Conservation (phyloP, 495 filamentous ascomycete species). For the Aspergillus wentii region DNA sequence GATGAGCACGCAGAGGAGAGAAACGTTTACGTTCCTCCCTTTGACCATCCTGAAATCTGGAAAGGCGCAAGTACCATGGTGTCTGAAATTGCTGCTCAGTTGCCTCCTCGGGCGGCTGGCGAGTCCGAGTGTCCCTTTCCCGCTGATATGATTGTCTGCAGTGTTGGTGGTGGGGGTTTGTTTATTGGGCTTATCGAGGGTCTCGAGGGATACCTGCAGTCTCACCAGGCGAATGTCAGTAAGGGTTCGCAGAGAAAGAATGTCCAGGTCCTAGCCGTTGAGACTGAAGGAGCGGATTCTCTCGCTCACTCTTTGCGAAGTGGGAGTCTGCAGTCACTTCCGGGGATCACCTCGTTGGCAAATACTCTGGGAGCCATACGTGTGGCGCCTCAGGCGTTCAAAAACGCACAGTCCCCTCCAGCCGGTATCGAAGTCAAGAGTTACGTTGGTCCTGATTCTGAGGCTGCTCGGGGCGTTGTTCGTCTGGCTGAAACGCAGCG, state of each 20-base stretch:
- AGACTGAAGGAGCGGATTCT: constrained; percentile 73
- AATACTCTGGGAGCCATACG: constrained; percentile 66
- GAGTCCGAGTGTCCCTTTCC: constrained; percentile 14
- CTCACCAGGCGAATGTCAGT: background rate
- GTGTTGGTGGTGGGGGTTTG: constrained; percentile 83
- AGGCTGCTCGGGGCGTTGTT: constrained; percentile 70
- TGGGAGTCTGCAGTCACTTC: constrained; percentile 54
- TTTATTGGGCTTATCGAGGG: constrained; percentile 72
- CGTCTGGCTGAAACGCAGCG: constrained; percentile 71
- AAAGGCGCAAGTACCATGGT: constrained; percentile 62
- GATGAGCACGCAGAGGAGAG: constrained; percentile 21
- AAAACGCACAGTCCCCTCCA: constrained; percentile 42
- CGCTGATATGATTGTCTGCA: constrained; percentile 69
- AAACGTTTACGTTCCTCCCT: constrained; percentile 59
- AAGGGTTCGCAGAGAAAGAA: constrained; percentile 1
- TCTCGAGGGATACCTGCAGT: constrained; percentile 42
- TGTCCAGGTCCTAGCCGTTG: constrained; percentile 64
- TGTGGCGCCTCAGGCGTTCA: constrained; percentile 65
- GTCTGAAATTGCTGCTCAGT: constrained; percentile 61
- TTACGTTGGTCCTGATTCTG: constrained; percentile 66
- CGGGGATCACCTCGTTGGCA: constrained; percentile 72
- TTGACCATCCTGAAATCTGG: constrained; percentile 81
- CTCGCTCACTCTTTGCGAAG: constrained; percentile 53
- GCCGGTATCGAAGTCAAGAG: constrained; percentile 47
- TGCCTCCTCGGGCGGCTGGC: constrained; percentile 24